Evolutionary conservation across 352 stramenopile species (phyloP).

Genomic region (Globisporangium radiosum): DNA sequence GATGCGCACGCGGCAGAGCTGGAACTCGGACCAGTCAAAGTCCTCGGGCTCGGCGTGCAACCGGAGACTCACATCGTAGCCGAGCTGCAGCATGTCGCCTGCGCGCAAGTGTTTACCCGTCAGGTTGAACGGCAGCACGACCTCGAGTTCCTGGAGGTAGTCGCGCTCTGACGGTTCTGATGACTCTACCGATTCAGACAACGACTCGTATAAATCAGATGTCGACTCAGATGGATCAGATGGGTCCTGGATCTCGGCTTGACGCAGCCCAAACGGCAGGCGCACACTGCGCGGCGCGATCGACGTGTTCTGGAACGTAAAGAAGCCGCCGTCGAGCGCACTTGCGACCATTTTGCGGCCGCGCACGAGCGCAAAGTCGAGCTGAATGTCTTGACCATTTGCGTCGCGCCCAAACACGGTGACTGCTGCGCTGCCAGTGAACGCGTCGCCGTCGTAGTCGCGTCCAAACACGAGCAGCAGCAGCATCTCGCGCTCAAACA

Average conservation of each 20-base stretch:
- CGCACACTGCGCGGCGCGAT: constrained; percentile 49
- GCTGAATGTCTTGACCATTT: constrained; percentile 23
- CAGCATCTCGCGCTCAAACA: constrained; percentile 73
- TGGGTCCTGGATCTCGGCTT: constrained; percentile 37
- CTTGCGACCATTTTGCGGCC: constrained; percentile 30
- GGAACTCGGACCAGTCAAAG: constrained; percentile 44
- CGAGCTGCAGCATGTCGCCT: constrained; percentile 48
- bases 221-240: no score
- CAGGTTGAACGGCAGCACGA: constrained; percentile 66
- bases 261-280: constrained; percentile 58
- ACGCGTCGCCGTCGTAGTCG: constrained; percentile 40
- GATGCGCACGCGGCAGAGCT: constrained; percentile 39
- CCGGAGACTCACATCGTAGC: constrained; percentile 37
- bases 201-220: no score
- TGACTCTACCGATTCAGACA: no score
- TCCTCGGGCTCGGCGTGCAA: constrained; percentile 42
- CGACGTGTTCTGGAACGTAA: constrained; percentile 62
- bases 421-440: constrained; percentile 52
- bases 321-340: constrained; percentile 29
- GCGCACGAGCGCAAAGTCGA: constrained; percentile 56
- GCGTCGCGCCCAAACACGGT: constrained; percentile 38
- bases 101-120: constrained; percentile 53
- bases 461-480: constrained; percentile 77
- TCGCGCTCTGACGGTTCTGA: not conserved
- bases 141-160: constrained; percentile 24